Percentiles rank a stretch among this genome's conserved stretches.
These are phyloP conservation scores for Rhinocladiella similis DNA, from an alignment of 2,329 filamentous ascomycete genomes.

Conservation along the genomic window DNA sequence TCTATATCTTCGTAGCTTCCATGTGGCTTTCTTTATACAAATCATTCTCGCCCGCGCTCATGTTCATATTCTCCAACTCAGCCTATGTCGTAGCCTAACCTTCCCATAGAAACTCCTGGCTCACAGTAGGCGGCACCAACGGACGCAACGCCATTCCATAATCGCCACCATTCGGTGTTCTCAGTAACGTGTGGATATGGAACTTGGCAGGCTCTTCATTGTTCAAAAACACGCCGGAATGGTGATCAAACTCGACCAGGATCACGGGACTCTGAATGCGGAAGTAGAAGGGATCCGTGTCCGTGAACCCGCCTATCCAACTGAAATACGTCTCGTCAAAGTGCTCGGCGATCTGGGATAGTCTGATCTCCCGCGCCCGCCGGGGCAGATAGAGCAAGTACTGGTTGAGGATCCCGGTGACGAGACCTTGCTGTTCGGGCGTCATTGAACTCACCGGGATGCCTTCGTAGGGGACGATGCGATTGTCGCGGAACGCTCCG, in stretches of 20 bases:
- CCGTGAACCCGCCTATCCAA: constrained; percentile 71
- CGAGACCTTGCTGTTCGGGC: constrained; percentile 50
- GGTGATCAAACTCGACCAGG: constrained; percentile 76
- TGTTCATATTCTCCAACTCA: too few relatives aligned
- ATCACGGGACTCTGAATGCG: constrained; percentile 75
- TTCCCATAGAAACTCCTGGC: constrained; percentile 40
- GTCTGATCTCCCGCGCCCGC: constrained; percentile 53
- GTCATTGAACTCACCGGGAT: constrained; percentile 55
- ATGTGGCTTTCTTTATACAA: too few relatives aligned
- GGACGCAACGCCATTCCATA: constrained; percentile 62
- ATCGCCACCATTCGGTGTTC: constrained; percentile 74
- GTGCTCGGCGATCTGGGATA: constrained; percentile 56
- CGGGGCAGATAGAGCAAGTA: constrained; percentile 69
- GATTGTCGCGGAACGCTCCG: constrained; percentile 77
- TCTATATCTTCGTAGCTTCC: too few relatives aligned
- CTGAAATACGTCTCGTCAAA: constrained; percentile 74
- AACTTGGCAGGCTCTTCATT: constrained; percentile 75
- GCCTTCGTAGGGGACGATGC: constrained; percentile 73
- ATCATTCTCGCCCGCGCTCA: too few relatives aligned
- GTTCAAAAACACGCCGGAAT: constrained; percentile 73
- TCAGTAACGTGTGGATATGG: constrained; percentile 73
- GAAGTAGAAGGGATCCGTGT: constrained; percentile 72
- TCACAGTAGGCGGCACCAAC: constrained; percentile 37
- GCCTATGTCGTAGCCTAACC: too few relatives aligned
- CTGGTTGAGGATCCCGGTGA: constrained; percentile 62